phyloP scores from a whole-genome alignment of 805 yeast species.

The Saccharomycopsis malanga region DNA sequence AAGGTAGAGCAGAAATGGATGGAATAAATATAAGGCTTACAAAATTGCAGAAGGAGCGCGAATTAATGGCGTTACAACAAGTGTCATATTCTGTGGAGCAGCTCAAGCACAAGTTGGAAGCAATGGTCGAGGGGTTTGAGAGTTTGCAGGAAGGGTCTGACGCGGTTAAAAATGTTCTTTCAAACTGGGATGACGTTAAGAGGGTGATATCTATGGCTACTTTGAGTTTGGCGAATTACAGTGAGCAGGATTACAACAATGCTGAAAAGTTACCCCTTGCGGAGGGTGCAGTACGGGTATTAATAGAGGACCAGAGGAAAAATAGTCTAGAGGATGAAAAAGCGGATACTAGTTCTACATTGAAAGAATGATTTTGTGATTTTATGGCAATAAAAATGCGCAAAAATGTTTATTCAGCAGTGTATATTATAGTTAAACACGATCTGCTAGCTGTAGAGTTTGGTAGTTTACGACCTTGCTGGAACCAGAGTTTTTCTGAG shows the following conservation, averaged over 20 bases:
- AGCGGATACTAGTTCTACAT: too few relatives aligned
- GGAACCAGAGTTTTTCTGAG: slow-evolving; percentile 32
- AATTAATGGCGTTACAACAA: slow-evolving; percentile 20
- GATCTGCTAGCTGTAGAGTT: slow-evolving; percentile 28
- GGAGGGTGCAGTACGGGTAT: slow-evolving; percentile 28
- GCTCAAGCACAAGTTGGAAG: slow-evolving; percentile 16
- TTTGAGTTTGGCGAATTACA: slow-evolving; percentile 30
- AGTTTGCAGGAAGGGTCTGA: slow-evolving; percentile 43
- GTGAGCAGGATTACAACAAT: slow-evolving; percentile 36
- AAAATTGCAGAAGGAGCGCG: slow-evolving; percentile 18
- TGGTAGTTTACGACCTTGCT: slow-evolving; percentile 33
- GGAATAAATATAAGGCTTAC: slow-evolving; percentile 8
- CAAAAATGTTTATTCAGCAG: too few relatives aligned
- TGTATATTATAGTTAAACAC: too few relatives aligned
- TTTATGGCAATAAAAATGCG: too few relatives aligned
- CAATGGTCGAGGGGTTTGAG: slow-evolving; percentile 16
- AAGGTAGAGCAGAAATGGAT: not conserved
- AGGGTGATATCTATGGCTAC: slow-evolving; percentile 55
- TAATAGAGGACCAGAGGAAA: slow-evolving; percentile 13
- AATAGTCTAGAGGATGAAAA: slow-evolving; percentile 25
- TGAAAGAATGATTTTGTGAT: not conserved
- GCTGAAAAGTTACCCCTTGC: slow-evolving; percentile 25
- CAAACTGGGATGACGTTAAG: slow-evolving; percentile 59
- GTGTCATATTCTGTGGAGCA: slow-evolving; percentile 21
- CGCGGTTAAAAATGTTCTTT: slow-evolving; percentile 49